Evolutionary conservation across 129 eudicot species (phyloP), one percentile per base, ranked within the genome.

Genomic region (Logfia minima): DNA sequence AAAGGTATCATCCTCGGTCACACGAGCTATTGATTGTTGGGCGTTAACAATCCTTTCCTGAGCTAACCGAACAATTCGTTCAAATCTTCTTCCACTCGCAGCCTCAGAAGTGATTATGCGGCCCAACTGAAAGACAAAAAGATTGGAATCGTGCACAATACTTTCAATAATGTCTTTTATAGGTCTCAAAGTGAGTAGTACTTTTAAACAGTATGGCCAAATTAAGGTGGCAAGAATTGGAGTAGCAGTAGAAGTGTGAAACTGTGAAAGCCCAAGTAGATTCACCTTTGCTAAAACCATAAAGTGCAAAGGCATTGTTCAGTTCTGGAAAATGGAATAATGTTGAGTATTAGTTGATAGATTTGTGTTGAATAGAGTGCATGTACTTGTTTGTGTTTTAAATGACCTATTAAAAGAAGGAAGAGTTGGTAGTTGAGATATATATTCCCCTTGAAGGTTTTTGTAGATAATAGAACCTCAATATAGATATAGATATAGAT

Each of bases 131-230:
- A 89, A 89, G 17, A 86, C 41, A 48, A 86, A 89, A 61, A 89
- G 81, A 66, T 83, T 80, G 6, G 81, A 32, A 24, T 83, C 68
- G 6, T 77, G 28, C 1, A 72, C 4, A 13, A 85, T 60, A 19
- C 79, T 71, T 1, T 19, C 32, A 69, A 67, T 17, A 14, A 69
- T 70, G 45, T 78, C 72, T n/a, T 74, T 77, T 29, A 86, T 55
- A 4, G 88, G 88, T 48, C 84, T 66, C n/a, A 88, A 56, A 11
- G 39, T 80, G 37, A 80, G 70, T 77, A 79, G 65, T 11, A 86
- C 9, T 70, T 81, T 89, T 10, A 86, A 75, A 19, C 80, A 45
- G 58, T 84, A 89, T 1, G 94, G 94, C 87, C 88, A 84, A 4
- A 89, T 35, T 66, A 89, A 77, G 68, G 79, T 39, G 0, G 79